Evolutionary conservation across 2,329 filamentous ascomycete species (phyloP), one percentile per base, ranked within the genome.

Genomic region (Thielaviopsis populi): DNA sequence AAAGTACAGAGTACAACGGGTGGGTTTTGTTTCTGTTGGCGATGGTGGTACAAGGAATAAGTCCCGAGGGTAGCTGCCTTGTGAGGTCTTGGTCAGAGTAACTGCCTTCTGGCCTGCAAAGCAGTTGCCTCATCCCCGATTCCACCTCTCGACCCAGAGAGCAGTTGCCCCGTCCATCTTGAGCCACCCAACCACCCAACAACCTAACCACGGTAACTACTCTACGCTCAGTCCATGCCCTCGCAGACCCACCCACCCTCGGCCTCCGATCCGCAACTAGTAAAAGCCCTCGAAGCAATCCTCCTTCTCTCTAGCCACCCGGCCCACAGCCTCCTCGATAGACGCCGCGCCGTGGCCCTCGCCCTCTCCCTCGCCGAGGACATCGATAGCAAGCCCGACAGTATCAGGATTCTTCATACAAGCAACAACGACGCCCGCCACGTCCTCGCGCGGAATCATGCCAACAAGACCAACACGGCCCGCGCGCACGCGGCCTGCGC

Each of bases 401-500:
- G 75, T 77, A 13, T 69, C 71, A 15, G 73, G 69, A 48, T 75
- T 74, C 66, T 75, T 71, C 54, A 78, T 70, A 62, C 73, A 72
- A 43, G 72, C 74, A 5, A 75, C 71, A 1, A 78, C 72, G 8
- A 75, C 73, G 40, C 69, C 68, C 7, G 78, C 78, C 1, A 79
- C 75, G 71, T 80, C 77, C 66, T 75, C 74, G 19, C 78, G 69
- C 19, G 71, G 71, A 43, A 79, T 72, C 62, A 68, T 73, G 0
- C 69, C 68, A 1, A 67, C 68, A 19, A 77, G 61, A 59, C 74
- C 73, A 11, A 77, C 74, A 68, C 74, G 74, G 2, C 78, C 78
- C 0, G 77, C 74, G 7, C 68, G 71, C 4, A 78, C 71, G 42
- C 68, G 74, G 4, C 75, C 76, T 22, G 68, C 73, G 3, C 69